A percentile compares a stretch with the other conserved stretches of the same genome.
phyloP scores from a whole-genome alignment of 306 rosid species.

The Dalbergia cochinchinensis region DNA sequence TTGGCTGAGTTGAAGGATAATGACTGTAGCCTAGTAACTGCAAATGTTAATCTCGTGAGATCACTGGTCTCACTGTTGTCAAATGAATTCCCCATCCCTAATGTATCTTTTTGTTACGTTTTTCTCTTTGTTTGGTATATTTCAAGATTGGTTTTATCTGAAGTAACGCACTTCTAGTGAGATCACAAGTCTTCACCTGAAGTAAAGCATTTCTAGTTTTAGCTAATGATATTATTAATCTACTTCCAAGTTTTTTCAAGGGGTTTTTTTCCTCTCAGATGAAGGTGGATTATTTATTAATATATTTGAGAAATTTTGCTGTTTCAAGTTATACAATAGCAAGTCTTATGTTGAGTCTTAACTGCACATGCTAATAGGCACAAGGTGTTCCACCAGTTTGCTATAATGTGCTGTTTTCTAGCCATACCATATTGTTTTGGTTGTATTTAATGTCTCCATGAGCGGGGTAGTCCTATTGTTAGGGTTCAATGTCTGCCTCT shows the following conservation, averaged over 20 bases:
- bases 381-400: slow-evolving; percentile 15
- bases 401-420: neutral
- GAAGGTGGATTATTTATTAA: neutral
- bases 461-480: neutral
- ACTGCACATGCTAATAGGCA: slow-evolving; percentile 15
- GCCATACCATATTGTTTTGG: neutral
- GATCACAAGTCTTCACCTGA: slow-evolving; percentile 12
- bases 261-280: slow-evolving; percentile 4
- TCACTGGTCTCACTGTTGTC: slow-evolving; percentile 1
- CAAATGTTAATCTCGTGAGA: neutral
- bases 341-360: slow-evolving; percentile 18
- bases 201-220: slow-evolving; percentile 29
- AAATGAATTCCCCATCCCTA: slow-evolving; percentile 27
- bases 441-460: neutral
- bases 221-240: neutral
- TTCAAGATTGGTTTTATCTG: slow-evolving; percentile 3
- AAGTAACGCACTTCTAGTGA: slow-evolving; percentile 21
- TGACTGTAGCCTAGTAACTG: neutral
- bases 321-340: slow-evolving; percentile 26
- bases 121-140: neutral
- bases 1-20: slow-evolving; percentile 19
- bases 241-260: slow-evolving; percentile 2
- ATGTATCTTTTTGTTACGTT: slow-evolving; percentile 15
- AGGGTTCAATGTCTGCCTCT: neutral
- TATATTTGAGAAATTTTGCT: slow-evolving; percentile 25